Conservation (phyloP, 306 rosid species). For the Neltuma alba region DNA sequence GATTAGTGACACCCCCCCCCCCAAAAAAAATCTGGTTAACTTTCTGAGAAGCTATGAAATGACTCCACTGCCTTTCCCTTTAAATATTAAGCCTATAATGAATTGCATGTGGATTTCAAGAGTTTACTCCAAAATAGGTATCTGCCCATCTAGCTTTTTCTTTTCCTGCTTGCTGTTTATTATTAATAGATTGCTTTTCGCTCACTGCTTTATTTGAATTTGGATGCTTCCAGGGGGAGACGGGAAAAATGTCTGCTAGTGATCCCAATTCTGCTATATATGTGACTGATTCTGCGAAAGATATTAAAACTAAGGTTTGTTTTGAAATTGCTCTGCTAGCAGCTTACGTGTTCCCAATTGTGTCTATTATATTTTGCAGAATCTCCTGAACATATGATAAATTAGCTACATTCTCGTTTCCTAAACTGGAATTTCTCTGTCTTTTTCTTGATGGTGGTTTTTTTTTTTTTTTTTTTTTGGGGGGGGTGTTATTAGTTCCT, state of each 20-base stretch:
- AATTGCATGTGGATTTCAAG: constrained; percentile 7
- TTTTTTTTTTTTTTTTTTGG: not conserved
- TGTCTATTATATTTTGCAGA: not conserved
- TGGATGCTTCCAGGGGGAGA: constrained; percentile 79
- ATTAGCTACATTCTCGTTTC: not conserved
- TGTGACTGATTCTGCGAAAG: constrained; percentile 89
- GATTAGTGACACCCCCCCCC: no score
- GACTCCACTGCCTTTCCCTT: not conserved
- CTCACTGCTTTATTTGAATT: constrained; percentile 30
- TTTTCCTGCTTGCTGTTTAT: constrained; percentile 7
- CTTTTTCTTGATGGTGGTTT: no score
- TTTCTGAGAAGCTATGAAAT: not conserved
- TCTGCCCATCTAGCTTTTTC: constrained; percentile 9
- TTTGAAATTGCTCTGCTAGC: constrained; percentile 4
- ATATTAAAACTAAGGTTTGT: constrained; percentile 81
- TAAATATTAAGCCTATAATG: not conserved
- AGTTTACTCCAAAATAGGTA: constrained; percentile 15
- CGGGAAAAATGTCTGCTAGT: constrained; percentile 97
- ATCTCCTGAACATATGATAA: constrained; percentile 14
- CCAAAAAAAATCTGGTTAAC: no score
- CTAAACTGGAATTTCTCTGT: no score
- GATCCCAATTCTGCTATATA: constrained; percentile 98
- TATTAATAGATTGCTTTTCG: not conserved
- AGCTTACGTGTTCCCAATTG: not conserved
- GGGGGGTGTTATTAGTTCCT: not conserved